Conservation (phyloP, 495 filamentous ascomycete genomes). For the Penicillium macrosclerotiorum region DNA sequence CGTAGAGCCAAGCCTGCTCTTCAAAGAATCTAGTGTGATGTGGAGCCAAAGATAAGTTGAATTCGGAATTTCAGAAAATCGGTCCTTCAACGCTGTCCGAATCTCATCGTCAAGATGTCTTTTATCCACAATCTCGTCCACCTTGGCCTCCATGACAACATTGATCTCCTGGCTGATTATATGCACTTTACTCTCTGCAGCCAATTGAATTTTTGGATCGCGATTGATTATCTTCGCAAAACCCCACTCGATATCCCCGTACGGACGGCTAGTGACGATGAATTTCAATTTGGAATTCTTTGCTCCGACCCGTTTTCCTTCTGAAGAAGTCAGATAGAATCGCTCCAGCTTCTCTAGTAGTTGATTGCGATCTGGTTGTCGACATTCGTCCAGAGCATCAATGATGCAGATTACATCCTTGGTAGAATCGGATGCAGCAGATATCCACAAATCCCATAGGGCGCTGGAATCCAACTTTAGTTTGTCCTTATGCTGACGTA, state of each 20-base stretch:
- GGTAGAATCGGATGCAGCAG: neutral
- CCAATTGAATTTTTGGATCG: neutral
- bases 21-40: neutral
- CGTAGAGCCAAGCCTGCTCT: neutral
- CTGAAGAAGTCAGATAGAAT: neutral
- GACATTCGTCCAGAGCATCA: slow-evolving; percentile 5
- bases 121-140: neutral
- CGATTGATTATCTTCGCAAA: neutral
- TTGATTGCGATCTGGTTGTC: neutral
- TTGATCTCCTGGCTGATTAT: neutral
- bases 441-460: neutral
- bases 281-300: neutral
- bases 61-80: neutral
- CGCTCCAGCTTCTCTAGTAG: neutral
- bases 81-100: neutral
- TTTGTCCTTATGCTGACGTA: neutral
- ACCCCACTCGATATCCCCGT: neutral
- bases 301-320: no score
- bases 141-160: neutral
- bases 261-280: slow-evolving; percentile 1
- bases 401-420: neutral
- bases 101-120: neutral
- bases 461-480: neutral
- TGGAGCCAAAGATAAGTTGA: neutral
- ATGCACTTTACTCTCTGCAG: neutral